Percentiles rank a stretch among this genome's conserved stretches.
Conservation (phyloP, 1,284 basidiomycete species). For the Pseudozyma sp. region DNA sequence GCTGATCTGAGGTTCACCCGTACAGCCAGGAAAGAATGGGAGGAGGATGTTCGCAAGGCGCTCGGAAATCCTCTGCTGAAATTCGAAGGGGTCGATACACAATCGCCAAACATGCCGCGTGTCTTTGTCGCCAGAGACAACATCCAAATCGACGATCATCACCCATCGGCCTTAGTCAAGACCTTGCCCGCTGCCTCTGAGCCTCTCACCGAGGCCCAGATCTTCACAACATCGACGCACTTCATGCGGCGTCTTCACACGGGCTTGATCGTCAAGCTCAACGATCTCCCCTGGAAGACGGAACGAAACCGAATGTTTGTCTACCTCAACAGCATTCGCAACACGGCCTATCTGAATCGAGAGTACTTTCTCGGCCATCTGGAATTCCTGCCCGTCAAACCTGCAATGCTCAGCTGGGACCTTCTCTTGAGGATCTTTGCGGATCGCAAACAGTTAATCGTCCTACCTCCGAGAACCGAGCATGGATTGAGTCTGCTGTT, state of each 20-base stretch:
- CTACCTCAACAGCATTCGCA: slow-evolving; percentile 4
- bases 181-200: not conserved
- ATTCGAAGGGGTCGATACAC: not conserved
- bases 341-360: slow-evolving; percentile 4
- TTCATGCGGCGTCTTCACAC: not conserved
- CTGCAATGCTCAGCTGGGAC: not conserved
- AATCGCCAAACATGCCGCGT: not conserved
- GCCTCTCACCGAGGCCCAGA: not conserved
- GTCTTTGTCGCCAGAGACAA: not conserved
- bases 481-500: slow-evolving; percentile 5
- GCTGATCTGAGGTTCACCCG: not conserved
- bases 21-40: not conserved
- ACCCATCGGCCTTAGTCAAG: not conserved
- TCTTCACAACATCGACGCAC: too few relatives aligned
- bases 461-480: slow-evolving; percentile 6
- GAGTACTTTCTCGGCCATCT: slow-evolving; percentile 7
- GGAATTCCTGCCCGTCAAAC: slow-evolving; percentile 11
- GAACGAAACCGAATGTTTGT: not conserved
- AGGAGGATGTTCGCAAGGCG: not conserved
- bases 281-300: not conserved
- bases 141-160: not conserved
- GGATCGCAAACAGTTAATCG: not conserved
- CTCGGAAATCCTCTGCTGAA: not conserved
- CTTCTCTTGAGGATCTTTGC: not conserved
- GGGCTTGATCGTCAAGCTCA: too few relatives aligned